Percentiles rank a stretch among this genome's conserved stretches.
phyloP scores from a whole-genome alignment of 1,284 basidiomycete genomes.

The Sporisorium reilianum region DNA sequence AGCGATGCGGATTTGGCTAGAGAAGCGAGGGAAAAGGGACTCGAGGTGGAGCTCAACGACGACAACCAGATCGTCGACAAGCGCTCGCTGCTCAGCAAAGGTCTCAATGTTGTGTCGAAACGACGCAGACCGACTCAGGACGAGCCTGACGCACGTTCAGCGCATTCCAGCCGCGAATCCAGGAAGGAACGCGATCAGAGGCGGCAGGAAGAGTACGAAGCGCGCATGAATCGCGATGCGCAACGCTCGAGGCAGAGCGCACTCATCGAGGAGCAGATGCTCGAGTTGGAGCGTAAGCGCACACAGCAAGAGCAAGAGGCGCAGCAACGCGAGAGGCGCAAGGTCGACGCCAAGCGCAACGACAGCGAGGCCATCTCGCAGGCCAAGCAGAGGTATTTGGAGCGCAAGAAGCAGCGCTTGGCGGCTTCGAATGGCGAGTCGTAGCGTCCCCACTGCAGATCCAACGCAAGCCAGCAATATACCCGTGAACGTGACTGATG shows the following conservation, averaged over 20 bases:
- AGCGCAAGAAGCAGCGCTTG: conserved; percentile 62
- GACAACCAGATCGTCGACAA: conserved; percentile 98
- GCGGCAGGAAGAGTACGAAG: conserved; percentile 45
- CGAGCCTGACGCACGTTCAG: neutral
- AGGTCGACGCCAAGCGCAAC: conserved; percentile 45
- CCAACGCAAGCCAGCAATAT: no score
- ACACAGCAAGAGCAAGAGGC: conserved; percentile 38
- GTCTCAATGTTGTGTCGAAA: conserved; percentile 80
- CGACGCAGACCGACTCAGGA: conserved; percentile 12
- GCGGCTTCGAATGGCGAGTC: conserved; percentile 16
- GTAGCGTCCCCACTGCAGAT: no score
- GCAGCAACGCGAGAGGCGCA: conserved; percentile 20
- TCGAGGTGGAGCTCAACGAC: conserved; percentile 94
- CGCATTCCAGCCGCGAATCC: conserved; percentile 15
- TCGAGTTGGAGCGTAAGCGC: conserved; percentile 51
- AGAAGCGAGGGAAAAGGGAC: conserved; percentile 78
- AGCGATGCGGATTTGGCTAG: conserved; percentile 77
- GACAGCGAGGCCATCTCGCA: conserved; percentile 43
- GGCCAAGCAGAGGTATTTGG: conserved; percentile 67
- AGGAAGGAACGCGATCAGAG: conserved; percentile 31
- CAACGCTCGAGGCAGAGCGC: conserved; percentile 49
- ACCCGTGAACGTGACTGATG: conserved; percentile 17
- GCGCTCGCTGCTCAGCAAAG: conserved; percentile 87
- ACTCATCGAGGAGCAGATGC: conserved; percentile 59
- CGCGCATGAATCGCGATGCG: conserved; percentile 48